Conservation (phyloP, 345 rosid genomes). For the Corchorus capsularis region DNA sequence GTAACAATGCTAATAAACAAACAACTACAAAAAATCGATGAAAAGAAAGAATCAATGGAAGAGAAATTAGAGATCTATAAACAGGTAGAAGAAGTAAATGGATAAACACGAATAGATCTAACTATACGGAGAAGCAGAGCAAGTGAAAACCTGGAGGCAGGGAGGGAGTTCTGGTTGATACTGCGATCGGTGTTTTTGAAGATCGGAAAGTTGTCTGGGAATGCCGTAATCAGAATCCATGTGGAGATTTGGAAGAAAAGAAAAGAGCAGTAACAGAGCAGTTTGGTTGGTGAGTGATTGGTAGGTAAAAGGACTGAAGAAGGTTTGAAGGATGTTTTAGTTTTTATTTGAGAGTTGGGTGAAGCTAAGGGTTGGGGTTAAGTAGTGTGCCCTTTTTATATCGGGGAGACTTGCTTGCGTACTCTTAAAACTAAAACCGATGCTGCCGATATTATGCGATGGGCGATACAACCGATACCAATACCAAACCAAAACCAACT, state of each 20-base stretch:
- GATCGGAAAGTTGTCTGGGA: constrained; percentile 88
- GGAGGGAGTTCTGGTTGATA: constrained; percentile 91
- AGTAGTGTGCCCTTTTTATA: no score
- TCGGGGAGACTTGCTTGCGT: no score
- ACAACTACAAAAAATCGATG: neutral
- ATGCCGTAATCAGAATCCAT: constrained; percentile 98
- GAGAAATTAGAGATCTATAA: neutral
- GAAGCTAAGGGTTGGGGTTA: no score
- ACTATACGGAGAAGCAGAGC: neutral
- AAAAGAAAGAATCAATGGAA: neutral
- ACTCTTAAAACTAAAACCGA: no score
- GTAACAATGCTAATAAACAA: neutral
- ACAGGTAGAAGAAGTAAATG: neutral
- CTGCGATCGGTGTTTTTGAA: constrained; percentile 78
- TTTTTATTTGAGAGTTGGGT: no score
- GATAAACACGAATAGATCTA: neutral
- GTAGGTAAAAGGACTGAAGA: neutral
- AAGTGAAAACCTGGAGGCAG: constrained; percentile 72
- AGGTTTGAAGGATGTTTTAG: no score
- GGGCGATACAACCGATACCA: constrained; percentile 26
- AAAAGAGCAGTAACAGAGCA: neutral
- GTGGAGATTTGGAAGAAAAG: constrained; percentile 12
- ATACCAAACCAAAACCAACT: constrained; percentile 21
- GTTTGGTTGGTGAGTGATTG: neutral
- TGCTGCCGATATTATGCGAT: no score